phyloP scores from a whole-genome alignment of 495 filamentous ascomycete species.

The Talaromyces trachyspermus region DNA sequence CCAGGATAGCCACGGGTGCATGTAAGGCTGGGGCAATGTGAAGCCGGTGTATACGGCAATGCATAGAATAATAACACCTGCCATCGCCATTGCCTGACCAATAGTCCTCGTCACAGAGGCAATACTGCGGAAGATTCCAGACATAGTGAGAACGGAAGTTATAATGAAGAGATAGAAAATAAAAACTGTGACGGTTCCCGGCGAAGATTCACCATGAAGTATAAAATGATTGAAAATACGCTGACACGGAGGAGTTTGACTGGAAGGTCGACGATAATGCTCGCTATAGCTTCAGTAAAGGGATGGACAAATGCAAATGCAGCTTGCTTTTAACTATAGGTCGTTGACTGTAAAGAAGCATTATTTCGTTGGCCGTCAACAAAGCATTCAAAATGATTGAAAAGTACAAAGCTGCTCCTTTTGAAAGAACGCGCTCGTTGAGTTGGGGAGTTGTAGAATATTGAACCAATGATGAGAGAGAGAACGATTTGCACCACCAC shows the following conservation, averaged over 20 bases:
- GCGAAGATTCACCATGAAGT: constrained; percentile 53
- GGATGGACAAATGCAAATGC: constrained; percentile 64
- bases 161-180: constrained; percentile 53
- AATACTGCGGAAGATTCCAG: constrained; percentile 40
- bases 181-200: constrained; percentile 50
- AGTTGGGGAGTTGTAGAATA: constrained; percentile 79
- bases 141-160: constrained; percentile 50
- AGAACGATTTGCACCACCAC: constrained; percentile 77
- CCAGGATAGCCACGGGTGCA: constrained; percentile 45
- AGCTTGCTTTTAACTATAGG: constrained; percentile 62
- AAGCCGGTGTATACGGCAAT: constrained; percentile 45
- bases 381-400: constrained; percentile 88
- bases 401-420: too few species aligned
- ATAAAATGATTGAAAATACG: constrained; percentile 52
- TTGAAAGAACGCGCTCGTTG: too few species aligned
- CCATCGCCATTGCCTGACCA: constrained; percentile 43
- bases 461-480: constrained; percentile 77
- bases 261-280: constrained; percentile 55
- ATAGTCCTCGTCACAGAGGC: constrained; percentile 41
- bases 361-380: constrained; percentile 69
- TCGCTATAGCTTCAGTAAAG: constrained; percentile 53
- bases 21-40: constrained; percentile 35
- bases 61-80: constrained; percentile 38
- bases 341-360: constrained; percentile 53
- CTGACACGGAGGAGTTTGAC: constrained; percentile 45